Evolutionary conservation across 441 rosid species (phyloP), one percentile per base, ranked within the genome.

Genomic region (Corymbia calophylla): DNA sequence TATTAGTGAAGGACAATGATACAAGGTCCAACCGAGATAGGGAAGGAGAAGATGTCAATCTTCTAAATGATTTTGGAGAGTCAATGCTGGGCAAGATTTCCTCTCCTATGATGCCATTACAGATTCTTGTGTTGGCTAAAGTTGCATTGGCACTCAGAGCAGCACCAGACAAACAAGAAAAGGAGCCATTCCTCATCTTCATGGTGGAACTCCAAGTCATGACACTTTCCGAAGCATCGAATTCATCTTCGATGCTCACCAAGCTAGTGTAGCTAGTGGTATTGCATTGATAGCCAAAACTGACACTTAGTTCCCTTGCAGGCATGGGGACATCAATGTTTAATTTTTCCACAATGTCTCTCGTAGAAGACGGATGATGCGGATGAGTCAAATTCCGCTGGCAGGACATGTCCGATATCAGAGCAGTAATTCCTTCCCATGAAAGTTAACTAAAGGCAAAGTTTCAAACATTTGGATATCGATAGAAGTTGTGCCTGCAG

Each of bases 401-500:
- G 84, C 29, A 77, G 51, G 84, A 21, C 49, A 44, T 77, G 84
- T 77, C n/a, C 2, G 9, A 77, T 77, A 17, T 77, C 51, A 77
- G 53, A 86, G 49, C 39, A 70, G 68, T 85, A 49, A 53, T 29
- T 21, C 70, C 80, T 70, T 64, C 53, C 58, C 80, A 48, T 53
- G 53, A 58, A 32, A 44, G 55, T 68, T 53, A 85, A 68, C 89
- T 35, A 89, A 89, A 73, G 91, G 89, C 91, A 89, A 73, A 89
- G 89, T 60, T 89, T 89, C 89, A 89, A 87, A 86, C 89, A 87
- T 64, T 87, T 89, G 60, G 91, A 82, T 60, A 89, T 70, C 0
- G 91, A 89, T 27, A 89, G 87, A 87, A 89, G 91, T 55, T 87
- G 91, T 39, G 91, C 89, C 91, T 89, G 91, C 53, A 80, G 80